Evolutionary conservation across 208 protist species (phyloP), one percentile per base, ranked within the genome.

Genomic region (Trypanosoma avium): DNA sequence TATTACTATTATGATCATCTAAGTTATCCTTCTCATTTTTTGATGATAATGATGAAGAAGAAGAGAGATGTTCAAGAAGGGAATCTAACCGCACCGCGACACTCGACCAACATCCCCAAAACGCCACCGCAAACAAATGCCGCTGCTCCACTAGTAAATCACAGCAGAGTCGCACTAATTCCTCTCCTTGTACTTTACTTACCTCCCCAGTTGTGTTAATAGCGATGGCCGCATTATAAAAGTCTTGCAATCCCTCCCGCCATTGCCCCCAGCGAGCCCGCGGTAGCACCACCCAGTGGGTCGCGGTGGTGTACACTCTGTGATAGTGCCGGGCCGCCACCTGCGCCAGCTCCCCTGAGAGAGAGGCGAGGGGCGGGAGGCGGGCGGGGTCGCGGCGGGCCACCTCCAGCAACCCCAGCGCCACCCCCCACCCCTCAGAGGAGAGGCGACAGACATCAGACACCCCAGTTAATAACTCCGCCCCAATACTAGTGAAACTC

Each of bases 291-390:
- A 86, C 61, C 17, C 61, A 57, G 12, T 61, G 54, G 0, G 56
- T 70, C 24, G 65, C 71, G 7, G 57, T 57, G 4, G 61, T 36
- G 50, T 86, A 75, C 10, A 83, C 61, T 27, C 38, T 52, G 22
- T 71, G 43, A 67, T 86, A 90, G 42, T 82, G 75, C 50, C 75
- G 69, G 24, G 82, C n/a, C n/a, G n/a, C n/a, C n/a, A n/a, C n/a
- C n/a, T n/a, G n/a, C n/a, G n/a, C n/a, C 38, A n/a, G 67, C 58
- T 19, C 53, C 50, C 21, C 22, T 26, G 10, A 38, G 30, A 22
- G 52, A 29, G 67, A 67, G 4, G n/a, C 3, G 26, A 73, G 47
- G 5, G 67, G 21, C 9, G 67, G 67, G 21, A 73, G 22, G 4
- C 66, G 38, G 32, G 53, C 21, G 3, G 38, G 0, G 13, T 73